Conservation (phyloP, 768 basidiomycete genomes). For the Xerocomus brunneocitrinus region DNA sequence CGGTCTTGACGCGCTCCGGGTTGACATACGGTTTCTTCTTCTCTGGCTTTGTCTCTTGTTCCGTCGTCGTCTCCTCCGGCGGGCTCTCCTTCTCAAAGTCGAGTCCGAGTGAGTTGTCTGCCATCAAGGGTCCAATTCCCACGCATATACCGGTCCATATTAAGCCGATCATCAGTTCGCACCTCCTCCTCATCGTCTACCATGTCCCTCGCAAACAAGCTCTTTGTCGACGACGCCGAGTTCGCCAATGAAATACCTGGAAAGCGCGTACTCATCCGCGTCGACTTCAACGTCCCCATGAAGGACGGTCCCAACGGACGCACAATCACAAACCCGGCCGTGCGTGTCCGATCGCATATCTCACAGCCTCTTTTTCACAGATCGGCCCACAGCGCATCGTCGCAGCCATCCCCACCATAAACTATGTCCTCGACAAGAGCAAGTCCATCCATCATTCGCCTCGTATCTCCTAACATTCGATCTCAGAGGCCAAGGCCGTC, state of each 20-base stretch:
- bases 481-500: conserved; percentile 69
- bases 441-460: conserved; percentile 3
- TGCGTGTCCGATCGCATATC: conserved; percentile 40
- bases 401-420: conserved; percentile 92
- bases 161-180: background rate
- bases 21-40: conserved; percentile 77
- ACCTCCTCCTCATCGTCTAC: conserved; percentile 24
- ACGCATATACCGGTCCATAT: conserved; percentile 19
- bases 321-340: conserved; percentile 96
- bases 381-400: conserved; percentile 75
- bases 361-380: background rate
- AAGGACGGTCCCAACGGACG: conserved; percentile 65
- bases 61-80: conserved; percentile 7
- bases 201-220: conserved; percentile 95
- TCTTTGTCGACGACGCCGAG: conserved; percentile 81
- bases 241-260: conserved; percentile 57
- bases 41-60: conserved; percentile 30
- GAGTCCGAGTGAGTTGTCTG: conserved; percentile 66
- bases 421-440: conserved; percentile 88
- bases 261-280: conserved; percentile 89
- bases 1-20: conserved; percentile 79
- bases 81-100: conserved; percentile 47
- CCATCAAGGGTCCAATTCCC: conserved; percentile 31
- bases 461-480: background rate
- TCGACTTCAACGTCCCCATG: conserved; percentile 95